Base-by-base conservation (phyloP, 441 rosid species). In the Pelargonium exstipulatum region DNA sequence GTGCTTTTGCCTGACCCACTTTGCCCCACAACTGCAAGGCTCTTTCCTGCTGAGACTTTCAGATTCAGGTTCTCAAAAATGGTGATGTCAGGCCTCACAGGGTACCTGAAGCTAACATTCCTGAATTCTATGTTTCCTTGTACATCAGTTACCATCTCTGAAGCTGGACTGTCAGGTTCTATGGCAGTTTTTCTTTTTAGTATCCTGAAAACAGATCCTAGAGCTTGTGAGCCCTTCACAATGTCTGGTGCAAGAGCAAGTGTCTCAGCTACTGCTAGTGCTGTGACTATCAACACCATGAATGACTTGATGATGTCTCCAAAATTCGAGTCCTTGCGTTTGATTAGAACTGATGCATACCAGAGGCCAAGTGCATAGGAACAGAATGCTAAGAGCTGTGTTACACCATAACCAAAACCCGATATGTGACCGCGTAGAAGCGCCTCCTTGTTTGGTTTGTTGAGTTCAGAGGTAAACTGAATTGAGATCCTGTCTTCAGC, bases 1-100 rank as follows among this genome's bases (percentile, higher is more conserved):
- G 90, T 88, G 24, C 88, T 82, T 77, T 88, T 86, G 29, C 92
- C 90, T 5, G 84, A 84, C 45, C 90, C 90, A 61, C 92, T 88
- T 53, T 79, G 84, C 48, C 90, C 87, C 2, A 79, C 90, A 45
- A 86, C 65, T 37, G 90, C 90, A n/a, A 84, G 62, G 32, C 86
- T 84, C 68, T 77, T 82, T 43, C 87, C 86, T 16, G 87, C 81
- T 26, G 78, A 81, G 18, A 84, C 73, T 75, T 75, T 78, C 13
- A 88, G 83, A 76, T 70, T 83, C 72, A 86, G 67, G 7, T 83
- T 87, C 60, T 78, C 77, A 58, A 88, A 79, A 75, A 86, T 78
- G 78, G 81, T 32, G 45, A 82, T 83, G 35, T 84, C 82, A 12
- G 88, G 85, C 82, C 92, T 83, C 40, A 86, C 48, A 8, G 90